phyloP scores from a whole-genome alignment of 805 yeast genomes.

The Metschnikowia picachoensis region DNA sequence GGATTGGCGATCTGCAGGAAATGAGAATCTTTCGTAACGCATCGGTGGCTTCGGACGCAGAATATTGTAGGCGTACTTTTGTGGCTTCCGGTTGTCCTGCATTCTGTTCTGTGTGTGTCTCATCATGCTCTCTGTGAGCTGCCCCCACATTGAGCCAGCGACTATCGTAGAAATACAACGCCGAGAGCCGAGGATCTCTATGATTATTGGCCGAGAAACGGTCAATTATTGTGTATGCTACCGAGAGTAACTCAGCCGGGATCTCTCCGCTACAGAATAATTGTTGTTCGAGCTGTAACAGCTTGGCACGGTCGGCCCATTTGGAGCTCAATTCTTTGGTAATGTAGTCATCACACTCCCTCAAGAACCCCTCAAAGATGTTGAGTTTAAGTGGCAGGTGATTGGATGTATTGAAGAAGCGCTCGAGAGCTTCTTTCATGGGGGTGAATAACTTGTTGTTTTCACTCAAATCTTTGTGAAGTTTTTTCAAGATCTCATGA shows the following conservation, averaged over 20 bases:
- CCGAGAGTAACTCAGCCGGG: constrained; percentile 41
- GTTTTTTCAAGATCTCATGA: constrained; percentile 52
- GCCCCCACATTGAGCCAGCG: constrained; percentile 56
- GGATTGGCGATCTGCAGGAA: constrained; percentile 11
- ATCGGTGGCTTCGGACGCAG: constrained; percentile 29
- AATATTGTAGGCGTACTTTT: constrained; percentile 17
- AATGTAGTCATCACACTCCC: constrained; percentile 49
- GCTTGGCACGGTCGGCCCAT: constrained; percentile 9
- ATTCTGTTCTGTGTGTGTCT: not conserved
- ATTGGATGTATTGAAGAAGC: constrained; percentile 45
- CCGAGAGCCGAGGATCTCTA: constrained; percentile 47
- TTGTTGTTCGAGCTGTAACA: constrained; percentile 53
- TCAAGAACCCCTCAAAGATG: constrained; percentile 55
- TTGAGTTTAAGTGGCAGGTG: constrained; percentile 54
- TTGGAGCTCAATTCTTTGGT: constrained; percentile 26
- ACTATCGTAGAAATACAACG: constrained; percentile 59
- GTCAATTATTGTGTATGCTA: constrained; percentile 43
- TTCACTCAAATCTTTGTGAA: constrained; percentile 47
- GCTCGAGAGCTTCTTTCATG: constrained; percentile 49
- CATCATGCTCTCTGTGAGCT: constrained; percentile 3
- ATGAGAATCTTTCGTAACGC: constrained; percentile 36
- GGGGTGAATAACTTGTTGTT: constrained; percentile 43
- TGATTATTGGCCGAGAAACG: constrained; percentile 42
- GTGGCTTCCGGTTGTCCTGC: constrained; percentile 3
- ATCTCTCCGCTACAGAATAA: constrained; percentile 59